Base-by-base conservation (phyloP, 139 green algal genomes). In the Monoraphidium neglectum region DNA sequence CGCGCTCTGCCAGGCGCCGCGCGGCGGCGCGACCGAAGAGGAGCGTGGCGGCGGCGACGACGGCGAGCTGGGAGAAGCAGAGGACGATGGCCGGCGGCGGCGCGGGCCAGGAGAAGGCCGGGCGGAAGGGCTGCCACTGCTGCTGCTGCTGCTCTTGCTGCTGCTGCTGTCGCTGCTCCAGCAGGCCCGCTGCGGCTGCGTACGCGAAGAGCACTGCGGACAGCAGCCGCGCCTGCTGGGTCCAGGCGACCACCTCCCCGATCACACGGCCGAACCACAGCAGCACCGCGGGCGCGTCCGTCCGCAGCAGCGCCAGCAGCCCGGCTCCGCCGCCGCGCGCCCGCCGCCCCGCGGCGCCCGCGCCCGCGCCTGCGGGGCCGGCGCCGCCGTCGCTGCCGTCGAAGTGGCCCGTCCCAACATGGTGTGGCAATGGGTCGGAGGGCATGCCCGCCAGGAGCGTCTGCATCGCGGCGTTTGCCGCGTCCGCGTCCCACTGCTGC, bases 121-220 rank as follows among this genome's bases (percentile, higher is more conserved):
- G 18, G 62, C 35, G 35, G n/a, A n/a, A n/a, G n/a, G n/a, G n/a
- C n/a, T n/a, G n/a, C n/a, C n/a, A n/a, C n/a, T n/a, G n/a, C n/a
- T n/a, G n/a, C n/a, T n/a, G n/a, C n/a, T n/a, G n/a, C n/a, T n/a
- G n/a, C n/a, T n/a, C n/a, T n/a, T n/a, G n/a, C n/a, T n/a, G n/a
- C n/a, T n/a, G n/a, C n/a, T n/a, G n/a, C n/a, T n/a, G n/a, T n/a
- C n/a, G n/a, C n/a, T n/a, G n/a, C n/a, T n/a, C n/a, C 33, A 53
- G 24, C 65, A 53, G 36, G 65, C 65, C 54, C 64, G 38, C 24
- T 10, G 26, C 24, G 12, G 43, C 53, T 12, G 75, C 75, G 26
- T 80, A 80, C 1, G 75, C 75, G 2, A 80, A 37, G 63, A 80
- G 37, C 37, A 61, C 15, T 1, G 75, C 75, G 32, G 56, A 51